Percentiles rank a stretch among this genome's conserved stretches.
Conservation (phyloP, 1,284 basidiomycete species). For the Ceratobasidium sp. region DNA sequence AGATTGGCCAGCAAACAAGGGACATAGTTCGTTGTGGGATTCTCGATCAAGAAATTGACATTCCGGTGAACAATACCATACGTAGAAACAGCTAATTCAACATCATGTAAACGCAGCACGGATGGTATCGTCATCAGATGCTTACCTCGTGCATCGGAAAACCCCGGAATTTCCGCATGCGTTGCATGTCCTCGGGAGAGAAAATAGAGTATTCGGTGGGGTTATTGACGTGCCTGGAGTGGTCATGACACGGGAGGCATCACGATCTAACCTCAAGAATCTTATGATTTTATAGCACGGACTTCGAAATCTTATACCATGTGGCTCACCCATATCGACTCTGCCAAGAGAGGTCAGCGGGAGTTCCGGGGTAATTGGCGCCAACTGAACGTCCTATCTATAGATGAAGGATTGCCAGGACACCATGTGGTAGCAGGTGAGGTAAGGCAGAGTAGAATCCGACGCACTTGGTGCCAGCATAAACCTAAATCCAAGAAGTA, state of each 20-base stretch:
- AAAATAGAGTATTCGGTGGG: conserved; percentile 12
- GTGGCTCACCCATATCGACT: conserved; percentile 5
- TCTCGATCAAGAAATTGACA: conserved; percentile 4
- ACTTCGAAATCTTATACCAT: neutral
- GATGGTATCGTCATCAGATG: neutral
- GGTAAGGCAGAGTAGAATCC: conserved; percentile 2
- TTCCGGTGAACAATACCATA: conserved; percentile 25
- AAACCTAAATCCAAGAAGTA: neutral
- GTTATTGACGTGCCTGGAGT: conserved; percentile 3
- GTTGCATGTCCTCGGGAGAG: conserved; percentile 21
- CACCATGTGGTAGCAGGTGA: conserved; percentile 2
- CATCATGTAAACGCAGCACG: neutral
- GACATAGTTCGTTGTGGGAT: conserved; percentile 14
- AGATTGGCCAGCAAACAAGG: conserved; percentile 14
- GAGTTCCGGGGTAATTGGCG: neutral
- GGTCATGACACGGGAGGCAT: neutral
- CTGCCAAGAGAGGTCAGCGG: neutral
- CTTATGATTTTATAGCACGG: neutral
- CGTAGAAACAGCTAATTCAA: conserved; percentile 6
- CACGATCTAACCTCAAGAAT: neutral
- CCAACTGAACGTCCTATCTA: conserved; percentile 10
- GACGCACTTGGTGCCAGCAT: neutral
- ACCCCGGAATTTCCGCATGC: conserved; percentile 1
- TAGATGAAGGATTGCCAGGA: neutral
- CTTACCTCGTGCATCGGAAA: conserved; percentile 21